Percentiles rank a stretch among this genome's conserved stretches.
Evolutionary conservation across 164 flowering plant genomes (phyloP).

Genomic region (Dillenia turbinata): DNA sequence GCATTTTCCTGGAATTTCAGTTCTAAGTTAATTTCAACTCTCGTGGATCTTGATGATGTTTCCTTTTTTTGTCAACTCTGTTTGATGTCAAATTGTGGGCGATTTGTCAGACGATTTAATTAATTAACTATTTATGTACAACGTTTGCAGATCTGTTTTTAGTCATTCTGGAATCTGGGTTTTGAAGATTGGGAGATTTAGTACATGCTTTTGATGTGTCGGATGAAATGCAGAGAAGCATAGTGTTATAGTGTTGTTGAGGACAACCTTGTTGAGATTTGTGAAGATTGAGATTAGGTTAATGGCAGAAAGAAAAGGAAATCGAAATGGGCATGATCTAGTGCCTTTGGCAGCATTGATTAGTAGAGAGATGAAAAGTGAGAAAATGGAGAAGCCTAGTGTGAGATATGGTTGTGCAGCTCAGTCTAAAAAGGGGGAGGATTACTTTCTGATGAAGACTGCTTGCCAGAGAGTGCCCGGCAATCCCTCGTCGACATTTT

Average conservation of each 20-base stretch:
- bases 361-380: constrained; percentile 57
- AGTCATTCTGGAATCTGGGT: no score
- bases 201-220: no score
- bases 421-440: constrained; percentile 67
- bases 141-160: no score
- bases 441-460: constrained; percentile 53
- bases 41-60: constrained; percentile 4
- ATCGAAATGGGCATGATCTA: constrained; percentile 33
- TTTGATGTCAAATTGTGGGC: not conserved
- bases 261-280: no score
- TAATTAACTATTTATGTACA: no score
- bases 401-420: constrained; percentile 61
- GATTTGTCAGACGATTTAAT: no score
- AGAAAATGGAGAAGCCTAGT: constrained; percentile 70
- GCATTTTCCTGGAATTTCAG: constrained; percentile 4
- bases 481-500: constrained; percentile 55
- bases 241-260: no score
- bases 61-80: not conserved
- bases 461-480: constrained; percentile 65
- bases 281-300: no score
- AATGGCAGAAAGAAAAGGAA: constrained; percentile 53
- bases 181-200: no score
- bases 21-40: constrained; percentile 7
- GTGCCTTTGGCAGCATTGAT: constrained; percentile 70
- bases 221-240: no score